A percentile compares a stretch with the other conserved stretches of the same genome.
Conservation (phyloP, 371 early-diverging fungal genomes). For the Mucor irregularis region DNA sequence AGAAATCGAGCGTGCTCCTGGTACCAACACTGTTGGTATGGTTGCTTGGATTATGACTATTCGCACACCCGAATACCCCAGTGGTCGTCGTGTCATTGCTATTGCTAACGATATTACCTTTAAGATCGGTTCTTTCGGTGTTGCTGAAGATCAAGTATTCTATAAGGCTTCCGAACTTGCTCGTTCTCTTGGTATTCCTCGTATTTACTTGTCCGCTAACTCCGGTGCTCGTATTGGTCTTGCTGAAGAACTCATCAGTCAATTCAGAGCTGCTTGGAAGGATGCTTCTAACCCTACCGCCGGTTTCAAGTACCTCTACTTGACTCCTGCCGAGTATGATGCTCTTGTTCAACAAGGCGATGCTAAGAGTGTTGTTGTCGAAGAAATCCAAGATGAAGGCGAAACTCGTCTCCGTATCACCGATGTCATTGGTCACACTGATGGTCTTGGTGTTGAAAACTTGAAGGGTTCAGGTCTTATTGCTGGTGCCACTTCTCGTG, state of each 20-base stretch:
- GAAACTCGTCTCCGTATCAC: slow-evolving; percentile 84
- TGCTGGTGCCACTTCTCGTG: slow-evolving; percentile 96
- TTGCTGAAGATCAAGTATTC: slow-evolving; percentile 93
- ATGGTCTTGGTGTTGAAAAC: slow-evolving; percentile 99
- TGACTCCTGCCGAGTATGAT: slow-evolving; percentile 75
- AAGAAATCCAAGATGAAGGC: slow-evolving; percentile 69
- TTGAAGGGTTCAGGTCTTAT: slow-evolving; percentile 97
- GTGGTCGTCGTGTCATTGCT: slow-evolving; percentile 86
- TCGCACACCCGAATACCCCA: slow-evolving; percentile 94
- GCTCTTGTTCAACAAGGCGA: slow-evolving; percentile 57
- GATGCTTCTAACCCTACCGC: slow-evolving; percentile 77
- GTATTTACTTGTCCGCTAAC: slow-evolving; percentile 97
- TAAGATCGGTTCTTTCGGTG: slow-evolving; percentile 97
- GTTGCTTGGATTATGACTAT: slow-evolving; percentile 92
- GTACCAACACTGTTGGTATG: slow-evolving; percentile 95
- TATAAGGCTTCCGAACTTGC: slow-evolving; percentile 90
- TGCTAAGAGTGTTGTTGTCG: slow-evolving; percentile 66
- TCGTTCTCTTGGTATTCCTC: slow-evolving; percentile 84
- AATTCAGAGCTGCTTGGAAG: slow-evolving; percentile 89
- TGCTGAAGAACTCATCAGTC: slow-evolving; percentile 86
- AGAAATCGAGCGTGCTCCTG: slow-evolving; percentile 83
- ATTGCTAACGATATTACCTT: slow-evolving; percentile 98
- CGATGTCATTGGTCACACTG: slow-evolving; percentile 86
- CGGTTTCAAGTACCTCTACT: slow-evolving; percentile 93
- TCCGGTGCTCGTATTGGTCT: slow-evolving; percentile 99